Percentiles rank a stretch among this genome's conserved stretches.
Conservation (phyloP, 2,329 filamentous ascomycete genomes). For the Microdochium trichocladiopsis region DNA sequence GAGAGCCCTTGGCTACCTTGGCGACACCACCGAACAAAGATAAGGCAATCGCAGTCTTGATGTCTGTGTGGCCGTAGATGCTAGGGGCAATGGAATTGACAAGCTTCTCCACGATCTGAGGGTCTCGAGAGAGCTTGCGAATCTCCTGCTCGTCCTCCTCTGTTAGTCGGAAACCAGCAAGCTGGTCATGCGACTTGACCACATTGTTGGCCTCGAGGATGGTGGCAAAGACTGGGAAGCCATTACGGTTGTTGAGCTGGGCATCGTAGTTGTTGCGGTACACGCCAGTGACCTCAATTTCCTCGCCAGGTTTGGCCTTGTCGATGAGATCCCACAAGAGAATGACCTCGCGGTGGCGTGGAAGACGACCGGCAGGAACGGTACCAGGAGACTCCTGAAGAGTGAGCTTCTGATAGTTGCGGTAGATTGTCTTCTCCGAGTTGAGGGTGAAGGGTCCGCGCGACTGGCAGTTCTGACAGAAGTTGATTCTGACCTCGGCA, state of each 20-base stretch:
- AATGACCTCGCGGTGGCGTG: slow-evolving; percentile 88
- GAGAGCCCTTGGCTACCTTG: slow-evolving; percentile 82
- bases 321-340: slow-evolving; percentile 97
- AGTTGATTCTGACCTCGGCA: slow-evolving; percentile 91
- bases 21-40: slow-evolving; percentile 93
- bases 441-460: slow-evolving; percentile 92
- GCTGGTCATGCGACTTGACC: slow-evolving; percentile 93
- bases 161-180: slow-evolving; percentile 91
- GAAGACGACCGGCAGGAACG: slow-evolving; percentile 89
- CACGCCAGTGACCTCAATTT: slow-evolving; percentile 93
- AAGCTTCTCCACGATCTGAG: slow-evolving; percentile 87
- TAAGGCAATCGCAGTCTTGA: slow-evolving; percentile 93
- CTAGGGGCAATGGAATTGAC: slow-evolving; percentile 90
- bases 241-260: slow-evolving; percentile 96
- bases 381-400: slow-evolving; percentile 96
- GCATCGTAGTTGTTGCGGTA: slow-evolving; percentile 99
- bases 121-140: slow-evolving; percentile 78
- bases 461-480: slow-evolving; percentile 94
- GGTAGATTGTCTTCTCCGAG: slow-evolving; percentile 95
- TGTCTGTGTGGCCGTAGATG: slow-evolving; percentile 93
- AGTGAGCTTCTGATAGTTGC: slow-evolving; percentile 97
- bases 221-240: slow-evolving; percentile 96
- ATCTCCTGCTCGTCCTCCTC: slow-evolving; percentile 94
- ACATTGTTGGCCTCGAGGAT: slow-evolving; percentile 97
- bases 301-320: slow-evolving; percentile 91